These are phyloP conservation scores for Osmanthus fragrans DNA, from an alignment of 257 asterid species.

Conservation along the genomic window DNA sequence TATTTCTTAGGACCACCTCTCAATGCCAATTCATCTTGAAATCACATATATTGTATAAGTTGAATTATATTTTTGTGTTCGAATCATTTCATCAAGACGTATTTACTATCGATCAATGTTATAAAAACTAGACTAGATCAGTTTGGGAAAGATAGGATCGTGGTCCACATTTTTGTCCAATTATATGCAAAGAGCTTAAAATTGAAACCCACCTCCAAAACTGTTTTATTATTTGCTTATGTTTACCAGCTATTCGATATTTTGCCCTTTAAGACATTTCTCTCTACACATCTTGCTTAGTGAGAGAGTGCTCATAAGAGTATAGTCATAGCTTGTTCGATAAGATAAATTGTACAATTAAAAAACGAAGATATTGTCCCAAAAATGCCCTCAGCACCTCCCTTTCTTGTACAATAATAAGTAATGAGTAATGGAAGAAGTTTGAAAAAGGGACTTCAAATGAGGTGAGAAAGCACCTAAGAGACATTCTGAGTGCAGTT, in stretches of 20 bases:
- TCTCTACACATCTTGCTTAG: no score
- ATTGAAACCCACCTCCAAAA: not conserved
- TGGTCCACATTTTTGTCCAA: no score
- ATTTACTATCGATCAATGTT: no score
- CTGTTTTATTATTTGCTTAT: no score
- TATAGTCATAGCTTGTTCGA: not conserved
- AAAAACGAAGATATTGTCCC: not conserved
- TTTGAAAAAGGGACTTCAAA: not conserved
- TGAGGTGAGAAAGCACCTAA: not conserved
- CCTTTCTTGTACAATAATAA: slow-evolving; percentile 15
- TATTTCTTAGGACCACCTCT: slow-evolving; percentile 16
- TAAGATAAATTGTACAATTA: not conserved
- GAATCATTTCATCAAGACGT: no score
- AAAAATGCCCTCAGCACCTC: not conserved
- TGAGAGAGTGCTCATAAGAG: not conserved
- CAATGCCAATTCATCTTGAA: not conserved
- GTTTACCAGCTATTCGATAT: no score
- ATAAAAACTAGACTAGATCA: no score
- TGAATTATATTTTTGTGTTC: no score
- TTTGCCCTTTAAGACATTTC: not conserved
- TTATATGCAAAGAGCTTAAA: no score
- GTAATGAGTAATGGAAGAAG: not conserved
- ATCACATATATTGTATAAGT: not conserved
- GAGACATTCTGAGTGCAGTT: slow-evolving; percentile 16
- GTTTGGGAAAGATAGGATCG: no score